phyloP scores from a whole-genome alignment of 1,284 basidiomycete genomes.

The Malassezia globosa region DNA sequence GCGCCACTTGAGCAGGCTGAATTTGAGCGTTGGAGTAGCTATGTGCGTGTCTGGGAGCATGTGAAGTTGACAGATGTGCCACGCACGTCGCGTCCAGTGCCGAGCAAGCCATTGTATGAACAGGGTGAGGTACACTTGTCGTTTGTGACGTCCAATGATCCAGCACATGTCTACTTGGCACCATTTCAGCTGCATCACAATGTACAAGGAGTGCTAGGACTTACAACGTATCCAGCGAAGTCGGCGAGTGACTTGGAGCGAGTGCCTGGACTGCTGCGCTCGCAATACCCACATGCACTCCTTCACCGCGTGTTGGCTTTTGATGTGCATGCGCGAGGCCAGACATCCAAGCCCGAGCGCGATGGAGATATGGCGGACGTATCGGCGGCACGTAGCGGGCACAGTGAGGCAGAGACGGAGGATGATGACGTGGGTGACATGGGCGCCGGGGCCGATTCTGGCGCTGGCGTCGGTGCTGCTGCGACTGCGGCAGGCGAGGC shows the following conservation, averaged over 20 bases:
- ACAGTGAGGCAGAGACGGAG: too few relatives aligned
- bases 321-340: slow-evolving; percentile 24
- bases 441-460: too few relatives aligned
- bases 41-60: slow-evolving; percentile 29
- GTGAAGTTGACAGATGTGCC: slow-evolving; percentile 35
- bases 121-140: slow-evolving; percentile 40
- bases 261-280: slow-evolving; percentile 24
- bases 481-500: neutral
- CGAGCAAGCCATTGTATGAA: slow-evolving; percentile 21
- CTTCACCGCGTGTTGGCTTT: slow-evolving; percentile 41
- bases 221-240: slow-evolving; percentile 21
- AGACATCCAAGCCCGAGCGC: neutral
- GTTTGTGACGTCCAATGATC: slow-evolving; percentile 42
- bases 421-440: slow-evolving; percentile 5
- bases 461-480: neutral
- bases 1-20: slow-evolving; percentile 27
- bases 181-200: slow-evolving; percentile 39
- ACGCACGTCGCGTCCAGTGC: slow-evolving; percentile 7
- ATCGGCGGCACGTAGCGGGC: too few relatives aligned
- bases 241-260: slow-evolving; percentile 22
- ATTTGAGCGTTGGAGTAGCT: slow-evolving; percentile 33
- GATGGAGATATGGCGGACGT: slow-evolving; percentile 1
- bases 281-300: slow-evolving; percentile 35
- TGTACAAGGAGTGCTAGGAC: slow-evolving; percentile 39
- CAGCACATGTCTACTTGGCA: slow-evolving; percentile 37